Evolutionary conservation across 108 stramenopile species (phyloP).

Genomic region (Aurantiochytrium sp.): DNA sequence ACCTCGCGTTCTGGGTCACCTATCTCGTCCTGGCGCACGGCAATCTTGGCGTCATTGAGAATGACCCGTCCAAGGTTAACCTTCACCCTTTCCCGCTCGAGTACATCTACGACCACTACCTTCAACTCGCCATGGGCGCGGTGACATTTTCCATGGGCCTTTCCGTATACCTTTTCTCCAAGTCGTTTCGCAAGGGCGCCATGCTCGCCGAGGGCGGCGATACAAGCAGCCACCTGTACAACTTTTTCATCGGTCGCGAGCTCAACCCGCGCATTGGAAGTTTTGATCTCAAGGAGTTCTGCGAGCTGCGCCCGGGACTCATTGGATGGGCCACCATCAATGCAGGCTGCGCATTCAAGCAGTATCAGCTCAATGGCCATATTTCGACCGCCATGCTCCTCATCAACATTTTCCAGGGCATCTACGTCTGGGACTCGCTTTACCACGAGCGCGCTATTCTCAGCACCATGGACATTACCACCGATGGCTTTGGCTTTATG

Average conservation of each 20-base stretch:
- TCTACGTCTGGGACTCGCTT: slow-evolving; percentile 94
- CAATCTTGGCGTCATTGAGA: not conserved
- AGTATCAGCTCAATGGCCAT: slow-evolving; percentile 62
- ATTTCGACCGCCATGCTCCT: slow-evolving; percentile 79
- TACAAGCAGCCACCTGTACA: slow-evolving; percentile 71
- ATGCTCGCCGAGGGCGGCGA: slow-evolving; percentile 73
- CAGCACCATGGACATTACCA: slow-evolving; percentile 98
- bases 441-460: slow-evolving; percentile 86
- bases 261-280: slow-evolving; percentile 77
- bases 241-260: slow-evolving; percentile 94
- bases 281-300: slow-evolving; percentile 94
- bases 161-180: slow-evolving; percentile 63
- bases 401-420: slow-evolving; percentile 74
- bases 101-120: slow-evolving; percentile 8
- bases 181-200: slow-evolving; percentile 50
- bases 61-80: not conserved
- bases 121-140: not conserved
- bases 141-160: slow-evolving; percentile 53
- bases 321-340: slow-evolving; percentile 83
- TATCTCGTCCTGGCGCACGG: slow-evolving; percentile 46
- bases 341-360: slow-evolving; percentile 63
- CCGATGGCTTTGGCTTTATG: slow-evolving; percentile 99
- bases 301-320: slow-evolving; percentile 75
- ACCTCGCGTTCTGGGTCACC: slow-evolving; percentile 82
- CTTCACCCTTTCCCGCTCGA: not conserved